These are phyloP conservation scores for Fragilaria crotonensis DNA, from an alignment of 108 stramenopile species.

Conservation along the genomic window DNA sequence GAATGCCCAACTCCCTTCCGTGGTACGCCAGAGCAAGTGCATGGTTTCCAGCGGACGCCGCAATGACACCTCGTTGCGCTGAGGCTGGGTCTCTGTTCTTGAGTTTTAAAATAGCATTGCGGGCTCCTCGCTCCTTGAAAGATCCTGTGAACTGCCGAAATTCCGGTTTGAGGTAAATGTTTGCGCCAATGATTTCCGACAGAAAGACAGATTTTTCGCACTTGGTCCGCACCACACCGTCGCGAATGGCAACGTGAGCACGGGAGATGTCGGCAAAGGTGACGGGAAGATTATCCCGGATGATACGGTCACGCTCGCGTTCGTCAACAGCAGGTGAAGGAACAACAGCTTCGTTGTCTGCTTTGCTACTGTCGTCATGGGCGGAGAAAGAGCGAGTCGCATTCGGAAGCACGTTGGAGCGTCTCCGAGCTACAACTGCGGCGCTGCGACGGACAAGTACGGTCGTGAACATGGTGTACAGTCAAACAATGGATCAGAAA, in stretches of 20 bases:
- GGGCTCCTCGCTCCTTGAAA: conserved; percentile 96
- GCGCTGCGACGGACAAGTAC: too few species aligned
- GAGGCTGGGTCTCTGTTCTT: conserved; percentile 28
- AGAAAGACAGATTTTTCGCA: conserved; percentile 63
- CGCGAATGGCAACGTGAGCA: conserved; percentile 68
- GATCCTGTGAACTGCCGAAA: conserved; percentile 89
- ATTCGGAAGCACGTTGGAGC: too few species aligned
- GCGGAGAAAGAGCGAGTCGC: too few species aligned
- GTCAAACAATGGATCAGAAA: too few species aligned
- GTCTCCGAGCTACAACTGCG: too few species aligned
- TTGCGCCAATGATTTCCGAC: conserved; percentile 70
- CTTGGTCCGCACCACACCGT: conserved; percentile 61
- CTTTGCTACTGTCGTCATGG: too few species aligned
- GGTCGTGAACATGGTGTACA: too few species aligned
- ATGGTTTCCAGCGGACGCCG: conserved; percentile 90
- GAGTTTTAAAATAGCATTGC: conserved; percentile 85
- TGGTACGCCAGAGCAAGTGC: conserved; percentile 93
- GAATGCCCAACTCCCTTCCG: conserved; percentile 86
- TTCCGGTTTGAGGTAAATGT: conserved; percentile 80
- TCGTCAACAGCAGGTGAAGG: too few species aligned
- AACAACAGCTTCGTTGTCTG: too few species aligned
- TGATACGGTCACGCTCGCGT: not conserved
- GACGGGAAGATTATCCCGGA: conserved; percentile 40
- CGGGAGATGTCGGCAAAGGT: conserved; percentile 76
- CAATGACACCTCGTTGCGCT: conserved; percentile 75